Percentiles rank a stretch among this genome's conserved stretches.
phyloP scores from a whole-genome alignment of 2,329 filamentous ascomycete genomes.

The Apiospora arundinis region DNA sequence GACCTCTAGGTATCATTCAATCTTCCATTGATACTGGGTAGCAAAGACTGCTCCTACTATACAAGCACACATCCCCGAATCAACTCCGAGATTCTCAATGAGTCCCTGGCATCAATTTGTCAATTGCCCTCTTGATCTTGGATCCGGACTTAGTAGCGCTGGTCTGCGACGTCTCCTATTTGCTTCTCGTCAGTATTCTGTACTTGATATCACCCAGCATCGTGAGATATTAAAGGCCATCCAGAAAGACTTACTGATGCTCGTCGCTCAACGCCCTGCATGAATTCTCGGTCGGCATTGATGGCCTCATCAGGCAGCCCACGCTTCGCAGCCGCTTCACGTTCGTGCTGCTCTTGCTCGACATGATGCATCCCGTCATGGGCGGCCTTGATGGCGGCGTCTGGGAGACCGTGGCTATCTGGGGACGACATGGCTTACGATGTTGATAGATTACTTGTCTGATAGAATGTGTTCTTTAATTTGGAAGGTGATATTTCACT shows the following conservation, averaged over 20 bases:
- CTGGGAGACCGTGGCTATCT: constrained; percentile 19
- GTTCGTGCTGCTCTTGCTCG: constrained; percentile 19
- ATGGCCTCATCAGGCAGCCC: constrained; percentile 16
- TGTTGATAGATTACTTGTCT: not conserved
- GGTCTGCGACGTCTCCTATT: constrained; percentile 16
- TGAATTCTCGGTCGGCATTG: constrained; percentile 18
- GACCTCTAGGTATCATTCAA: not conserved
- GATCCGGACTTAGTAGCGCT: constrained; percentile 18
- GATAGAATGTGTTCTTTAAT: not conserved
- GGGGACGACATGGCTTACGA: not conserved
- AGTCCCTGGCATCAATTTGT: constrained; percentile 13
- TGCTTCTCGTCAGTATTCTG: not conserved
- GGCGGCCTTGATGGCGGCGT: constrained; percentile 16
- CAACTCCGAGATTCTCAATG: not conserved
- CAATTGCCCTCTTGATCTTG: constrained; percentile 19
- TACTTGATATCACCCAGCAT: not conserved
- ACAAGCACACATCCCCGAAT: not conserved
- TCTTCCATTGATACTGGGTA: constrained; percentile 1
- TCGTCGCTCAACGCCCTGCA: constrained; percentile 18
- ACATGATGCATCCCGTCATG: constrained; percentile 20
- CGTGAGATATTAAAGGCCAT: not conserved
- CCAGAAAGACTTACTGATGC: constrained; percentile 7
- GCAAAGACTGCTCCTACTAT: not conserved
- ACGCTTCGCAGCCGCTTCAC: constrained; percentile 3
- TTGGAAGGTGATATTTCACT: not conserved